Base-by-base conservation (phyloP, 306 rosid species). In the Sechiopsis laciniata region DNA sequence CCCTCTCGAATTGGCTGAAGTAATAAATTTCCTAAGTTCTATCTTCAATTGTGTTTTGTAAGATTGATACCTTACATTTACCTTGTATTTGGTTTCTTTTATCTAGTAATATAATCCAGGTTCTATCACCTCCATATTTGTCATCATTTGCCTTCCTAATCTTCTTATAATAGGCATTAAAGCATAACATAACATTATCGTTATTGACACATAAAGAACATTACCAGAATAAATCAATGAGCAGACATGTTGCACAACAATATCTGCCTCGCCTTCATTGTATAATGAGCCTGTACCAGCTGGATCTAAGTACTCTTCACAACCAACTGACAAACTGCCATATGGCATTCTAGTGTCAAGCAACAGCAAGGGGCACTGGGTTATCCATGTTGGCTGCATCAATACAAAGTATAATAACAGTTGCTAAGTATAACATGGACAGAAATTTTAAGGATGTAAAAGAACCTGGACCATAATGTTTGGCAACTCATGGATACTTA, bases 201-300 rank as follows among this genome's bases (percentile, higher is more conserved):
- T 8, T 56, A 7, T 58, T 21, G 35, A 52, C 40, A 22, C 22
- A 55, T 24, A 66, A 67, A 32, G 37, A 66, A 67, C 45, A 37
- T 37, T 83, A 90, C 96, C 96, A 45, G 94, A 67, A 82, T 82
- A 86, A 72, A 90, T 79, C 86, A 90, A 81, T 76, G 90, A 82
- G 76, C 79, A 77, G 70, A 90, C 85, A 74, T 90, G 91, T 79
- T 83, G 96, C 82, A 88, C 84, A 16, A 88, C 90, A 64, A 90
- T 88, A 81, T 90, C 88, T 52, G 91, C 94, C 82, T 90, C 96
- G 67, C 96, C 96, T 86, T 90, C 87, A 68, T 90, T 90, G 77
- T 84, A 88, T 29, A 90, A 73, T 11, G 94, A 90, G 76, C 96
- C 94, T 15, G 96, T 88, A 78, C 96, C 96, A 20, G 96, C 87